phyloP scores from a whole-genome alignment of 2,329 filamentous ascomycete genomes.

The Claviceps purpurea region DNA sequence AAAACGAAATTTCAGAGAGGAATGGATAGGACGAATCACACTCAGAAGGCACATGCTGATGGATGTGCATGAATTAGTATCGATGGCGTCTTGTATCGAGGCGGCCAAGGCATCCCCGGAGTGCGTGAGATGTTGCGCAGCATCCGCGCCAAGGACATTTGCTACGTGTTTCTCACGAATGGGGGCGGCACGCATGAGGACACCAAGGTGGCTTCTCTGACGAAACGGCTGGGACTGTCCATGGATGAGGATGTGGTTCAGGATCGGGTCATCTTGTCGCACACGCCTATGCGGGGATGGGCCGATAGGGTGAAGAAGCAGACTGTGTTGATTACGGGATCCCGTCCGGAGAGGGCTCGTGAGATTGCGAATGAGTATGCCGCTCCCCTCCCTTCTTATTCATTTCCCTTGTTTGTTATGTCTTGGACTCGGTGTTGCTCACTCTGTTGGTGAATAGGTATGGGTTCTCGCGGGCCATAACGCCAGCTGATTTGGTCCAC shows the following conservation, averaged over 20 bases:
- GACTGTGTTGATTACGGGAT: slow-evolving; percentile 63
- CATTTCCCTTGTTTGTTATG: background rate
- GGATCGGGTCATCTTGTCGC: slow-evolving; percentile 53
- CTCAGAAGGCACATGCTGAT: background rate
- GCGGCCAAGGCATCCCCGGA: slow-evolving; percentile 63
- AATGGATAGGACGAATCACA: background rate
- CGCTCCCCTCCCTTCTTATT: background rate
- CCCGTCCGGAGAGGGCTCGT: slow-evolving; percentile 52
- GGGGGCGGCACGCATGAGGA: slow-evolving; percentile 75
- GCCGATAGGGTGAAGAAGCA: slow-evolving; percentile 21
- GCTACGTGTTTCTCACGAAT: slow-evolving; percentile 92
- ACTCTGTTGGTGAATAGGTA: slow-evolving; percentile 24
- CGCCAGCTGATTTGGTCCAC: slow-evolving; percentile 68
- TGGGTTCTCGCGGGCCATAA: slow-evolving; percentile 72
- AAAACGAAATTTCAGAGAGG: background rate
- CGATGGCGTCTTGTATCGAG: slow-evolving; percentile 87
- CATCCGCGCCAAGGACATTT: slow-evolving; percentile 62
- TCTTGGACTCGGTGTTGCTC: no score
- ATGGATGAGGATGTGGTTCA: slow-evolving; percentile 21
- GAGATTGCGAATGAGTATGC: slow-evolving; percentile 53
- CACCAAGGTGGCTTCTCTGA: slow-evolving; percentile 21
- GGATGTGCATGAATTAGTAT: slow-evolving; percentile 35
- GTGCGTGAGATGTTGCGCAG: slow-evolving; percentile 60
- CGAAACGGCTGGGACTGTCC: slow-evolving; percentile 18
- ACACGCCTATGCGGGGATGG: slow-evolving; percentile 69